Base-by-base conservation (phyloP, 257 asterid genomes). In the Agastache rugosa region DNA sequence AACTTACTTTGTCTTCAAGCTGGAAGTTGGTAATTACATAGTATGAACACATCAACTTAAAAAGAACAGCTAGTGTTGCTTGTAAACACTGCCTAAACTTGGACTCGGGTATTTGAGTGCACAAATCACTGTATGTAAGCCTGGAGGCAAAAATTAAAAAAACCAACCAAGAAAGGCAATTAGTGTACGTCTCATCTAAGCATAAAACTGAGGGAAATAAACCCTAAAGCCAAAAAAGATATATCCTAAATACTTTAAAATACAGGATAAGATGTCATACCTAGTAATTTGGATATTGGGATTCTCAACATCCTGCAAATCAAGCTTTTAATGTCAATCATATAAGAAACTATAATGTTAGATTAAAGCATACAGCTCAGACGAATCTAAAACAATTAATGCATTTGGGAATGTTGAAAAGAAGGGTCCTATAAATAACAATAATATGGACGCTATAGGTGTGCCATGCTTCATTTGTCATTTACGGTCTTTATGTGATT, bases 81-180 rank as follows among this genome's bases (percentile, higher is more conserved):
- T 91, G 82, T 78, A 95, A 85, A 79, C 97, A 95, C 81, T 85
- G 89, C 87, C 98, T 89, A 78, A 91, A 91, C 89, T 89, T 92
- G 80, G 99, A 88, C 83, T 95, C 99, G 15, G 99, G 94, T 80
- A 95, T 87, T 81, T 82, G 90, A 78, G 73, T 81, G 88, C 98
- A 95, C 80, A 95, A 85, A 84, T 93, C 99, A 73, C 99, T 91
- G 90, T 89, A 95, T 44, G 98, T 95, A 75, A 95, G 93, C 93
- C 98, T 93, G 90, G 73, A 1, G 79, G 54, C 78, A 53, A 73
- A 61, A 72, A 63, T 78, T 54, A 20, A 2, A 71, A 73, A 67
- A 59, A 78, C 73, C 81, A 81, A 77, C 37, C 75, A 67, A 61
- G 75, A 82, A 80, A 70, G 69, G 68, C 71, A 66, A 66, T 76